These are phyloP conservation scores for Cytauxzoon felis DNA, from an alignment of 169 alveolate species.

Conservation along the genomic window DNA sequence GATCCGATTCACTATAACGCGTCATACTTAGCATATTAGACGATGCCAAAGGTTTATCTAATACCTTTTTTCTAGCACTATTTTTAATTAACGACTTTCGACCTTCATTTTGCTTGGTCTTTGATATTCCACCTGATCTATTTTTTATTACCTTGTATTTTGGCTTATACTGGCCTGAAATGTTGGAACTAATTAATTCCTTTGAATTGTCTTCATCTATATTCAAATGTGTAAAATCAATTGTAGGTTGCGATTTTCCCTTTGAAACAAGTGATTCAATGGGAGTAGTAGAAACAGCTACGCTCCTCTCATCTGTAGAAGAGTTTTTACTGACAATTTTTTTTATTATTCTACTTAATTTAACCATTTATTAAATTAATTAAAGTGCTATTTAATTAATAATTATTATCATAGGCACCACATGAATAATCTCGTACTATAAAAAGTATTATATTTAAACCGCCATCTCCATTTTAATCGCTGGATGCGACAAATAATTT, in stretches of 20 bases:
- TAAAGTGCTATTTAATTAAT: neutral
- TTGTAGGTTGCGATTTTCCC: conserved; percentile 48
- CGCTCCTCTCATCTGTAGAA: conserved; percentile 5
- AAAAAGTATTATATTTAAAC: conserved; percentile 59
- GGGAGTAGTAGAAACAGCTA: conserved; percentile 6
- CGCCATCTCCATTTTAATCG: conserved; percentile 88
- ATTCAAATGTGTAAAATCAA: conserved; percentile 38
- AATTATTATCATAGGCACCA: conserved; percentile 7
- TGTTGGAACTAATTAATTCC: too few species aligned
- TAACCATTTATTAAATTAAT: conserved; percentile 30
- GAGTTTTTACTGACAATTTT: conserved; percentile 21
- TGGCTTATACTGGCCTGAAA: too few species aligned
- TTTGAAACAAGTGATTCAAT: conserved; percentile 49
- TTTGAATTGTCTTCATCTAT: too few species aligned
- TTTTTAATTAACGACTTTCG: neutral
- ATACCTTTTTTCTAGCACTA: neutral
- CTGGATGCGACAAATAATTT: conserved; percentile 86
- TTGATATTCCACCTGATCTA: too few species aligned
- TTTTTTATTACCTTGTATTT: too few species aligned
- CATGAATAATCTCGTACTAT: too few species aligned
- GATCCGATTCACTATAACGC: too few species aligned
- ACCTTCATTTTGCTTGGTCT: too few species aligned
- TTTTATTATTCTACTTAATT: conserved; percentile 52
- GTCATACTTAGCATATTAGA: too few species aligned
- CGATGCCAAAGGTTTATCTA: too few species aligned